A percentile compares a stretch with the other conserved stretches of the same genome.
Evolutionary conservation across 495 filamentous ascomycete genomes (phyloP).

Genomic region (Penicillium fimorum): DNA sequence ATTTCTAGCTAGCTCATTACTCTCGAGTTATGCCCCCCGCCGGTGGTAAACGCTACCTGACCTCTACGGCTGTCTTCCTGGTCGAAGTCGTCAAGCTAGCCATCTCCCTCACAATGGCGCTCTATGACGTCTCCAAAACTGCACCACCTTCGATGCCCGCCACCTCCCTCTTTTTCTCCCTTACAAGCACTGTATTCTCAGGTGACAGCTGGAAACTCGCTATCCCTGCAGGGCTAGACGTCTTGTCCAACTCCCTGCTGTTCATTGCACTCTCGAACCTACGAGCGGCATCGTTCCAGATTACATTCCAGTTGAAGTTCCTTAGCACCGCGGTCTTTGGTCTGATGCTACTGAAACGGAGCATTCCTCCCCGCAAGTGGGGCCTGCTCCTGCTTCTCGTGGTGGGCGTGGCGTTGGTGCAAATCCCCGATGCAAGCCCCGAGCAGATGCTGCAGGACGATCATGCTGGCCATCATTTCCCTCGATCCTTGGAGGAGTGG

Average conservation of each 20-base stretch:
- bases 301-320: conserved; percentile 91
- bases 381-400: conserved; percentile 74
- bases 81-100: conserved; percentile 91
- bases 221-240: conserved; percentile 85
- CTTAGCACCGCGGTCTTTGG: conserved; percentile 89
- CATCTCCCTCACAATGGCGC: conserved; percentile 78
- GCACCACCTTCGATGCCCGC: conserved; percentile 73
- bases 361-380: conserved; percentile 72
- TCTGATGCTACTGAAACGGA: conserved; percentile 68
- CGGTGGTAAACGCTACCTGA: conserved; percentile 80
- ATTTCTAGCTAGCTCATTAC: conserved; percentile 77
- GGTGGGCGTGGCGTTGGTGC: conserved; percentile 81
- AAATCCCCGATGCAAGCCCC: conserved; percentile 59
- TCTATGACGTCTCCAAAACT: conserved; percentile 79
- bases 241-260: conserved; percentile 85
- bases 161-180: conserved; percentile 72
- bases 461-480: conserved; percentile 58
- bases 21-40: conserved; percentile 84
- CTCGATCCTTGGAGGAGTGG: conserved; percentile 64
- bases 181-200: conserved; percentile 78
- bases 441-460: conserved; percentile 55
- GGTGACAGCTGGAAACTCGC: conserved; percentile 97
- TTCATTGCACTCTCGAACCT: conserved; percentile 91
- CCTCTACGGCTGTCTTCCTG: conserved; percentile 91
- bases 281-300: conserved; percentile 87